Percentiles rank a stretch among this genome's conserved stretches.
Conservation (phyloP, 495 filamentous ascomycete species). For the Penicillium alfredii region DNA sequence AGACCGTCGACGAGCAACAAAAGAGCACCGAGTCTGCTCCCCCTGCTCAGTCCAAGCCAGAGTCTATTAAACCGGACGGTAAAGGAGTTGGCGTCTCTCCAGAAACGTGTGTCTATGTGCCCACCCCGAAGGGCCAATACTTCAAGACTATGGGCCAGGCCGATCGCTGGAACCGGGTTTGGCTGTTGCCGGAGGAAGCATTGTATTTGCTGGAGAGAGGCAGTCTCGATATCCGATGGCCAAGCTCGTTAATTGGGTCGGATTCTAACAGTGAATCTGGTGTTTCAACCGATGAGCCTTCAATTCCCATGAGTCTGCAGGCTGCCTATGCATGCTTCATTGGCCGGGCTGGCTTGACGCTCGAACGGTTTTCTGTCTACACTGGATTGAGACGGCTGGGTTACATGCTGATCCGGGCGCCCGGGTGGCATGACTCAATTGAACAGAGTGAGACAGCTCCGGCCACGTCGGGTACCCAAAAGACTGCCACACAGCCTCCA, state of each 20-base stretch:
- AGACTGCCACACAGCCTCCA: slow-evolving; percentile 5
- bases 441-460: slow-evolving; percentile 10
- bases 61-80: slow-evolving; percentile 15
- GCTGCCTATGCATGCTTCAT: slow-evolving; percentile 79
- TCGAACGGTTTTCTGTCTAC: slow-evolving; percentile 88
- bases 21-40: slow-evolving; percentile 11
- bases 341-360: slow-evolving; percentile 54
- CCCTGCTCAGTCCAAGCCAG: too few species aligned
- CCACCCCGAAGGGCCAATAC: slow-evolving; percentile 42
- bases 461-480: too few species aligned
- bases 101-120: slow-evolving; percentile 39
- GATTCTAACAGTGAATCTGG: slow-evolving; percentile 22
- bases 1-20: slow-evolving; percentile 7
- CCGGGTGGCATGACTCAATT: slow-evolving; percentile 42
- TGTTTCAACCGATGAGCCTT: slow-evolving; percentile 38
- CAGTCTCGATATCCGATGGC: slow-evolving; percentile 80
- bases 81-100: slow-evolving; percentile 23
- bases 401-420: slow-evolving; percentile 70
- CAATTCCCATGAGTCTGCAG: slow-evolving; percentile 80
- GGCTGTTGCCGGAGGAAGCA: slow-evolving; percentile 89
- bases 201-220: slow-evolving; percentile 85
- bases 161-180: slow-evolving; percentile 54
- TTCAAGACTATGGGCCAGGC: slow-evolving; percentile 55
- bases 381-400: slow-evolving; percentile 75
- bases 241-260: slow-evolving; percentile 28